Evolutionary conservation across 2,329 filamentous ascomycete species (phyloP), one percentile per base, ranked within the genome.

Genomic region (Rhynchosporium graminicola): DNA sequence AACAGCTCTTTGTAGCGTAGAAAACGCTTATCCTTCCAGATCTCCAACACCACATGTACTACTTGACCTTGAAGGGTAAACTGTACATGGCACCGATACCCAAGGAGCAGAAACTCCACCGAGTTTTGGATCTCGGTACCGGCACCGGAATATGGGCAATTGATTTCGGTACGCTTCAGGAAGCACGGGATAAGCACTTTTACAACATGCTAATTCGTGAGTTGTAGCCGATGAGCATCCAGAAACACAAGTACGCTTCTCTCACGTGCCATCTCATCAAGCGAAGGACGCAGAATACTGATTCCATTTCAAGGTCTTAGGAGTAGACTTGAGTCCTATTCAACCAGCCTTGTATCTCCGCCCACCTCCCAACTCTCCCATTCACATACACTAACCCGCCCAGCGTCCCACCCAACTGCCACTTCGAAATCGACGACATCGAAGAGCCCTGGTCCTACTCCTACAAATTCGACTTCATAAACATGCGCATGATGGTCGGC

Each of bases 371-470:
- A 26, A 8, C 26, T 2, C n/a, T 38, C 3, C 3, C 7, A 12
- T 3, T 1, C n/a, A 3, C 20, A 10, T 9, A 38, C 42, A 12
- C 50, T 52, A 10, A 52, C 7, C n/a, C 10, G 7, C 13, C 12
- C 15, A 52, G 80, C 72, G 79, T 86, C 7, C 84, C 85, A 1
- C 76, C 79, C 46, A 89, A 89, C 68, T 82, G 85, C 63, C 78
- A 80, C 57, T 89, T 88, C 67, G 79, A 86, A 54, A 80, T 88
- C 51, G 86, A 89, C 69, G 86, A 89, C 69, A 82, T 82, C 48
- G 83, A 85, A 69, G 77, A 82, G n/a, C 68, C 72, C 42, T 78
- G 77, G 76, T 72, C 78, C 6, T 69, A 62, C 43, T 78, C 78
- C 3, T 71, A 83, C 61, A 78, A 82, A 59, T 86, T 87, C 61